A percentile compares a stretch with the other conserved stretches of the same genome.
These are phyloP conservation scores for Cercophora sp. DNA, from an alignment of 495 filamentous ascomycete species.

Conservation along the genomic window DNA sequence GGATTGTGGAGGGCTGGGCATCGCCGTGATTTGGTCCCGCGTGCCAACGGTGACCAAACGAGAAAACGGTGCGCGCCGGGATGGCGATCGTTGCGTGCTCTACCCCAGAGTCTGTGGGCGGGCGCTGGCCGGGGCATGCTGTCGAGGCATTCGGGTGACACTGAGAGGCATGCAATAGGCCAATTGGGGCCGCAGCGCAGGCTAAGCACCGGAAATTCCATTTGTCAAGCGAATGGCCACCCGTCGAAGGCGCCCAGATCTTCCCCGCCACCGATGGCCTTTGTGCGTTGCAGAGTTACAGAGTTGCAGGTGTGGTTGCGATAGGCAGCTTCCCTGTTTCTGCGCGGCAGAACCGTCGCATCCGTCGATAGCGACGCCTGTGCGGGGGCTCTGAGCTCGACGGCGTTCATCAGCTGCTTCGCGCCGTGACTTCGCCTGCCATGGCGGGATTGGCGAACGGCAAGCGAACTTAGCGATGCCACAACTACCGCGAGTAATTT, in stretches of 20 bases:
- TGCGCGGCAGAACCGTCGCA: background rate
- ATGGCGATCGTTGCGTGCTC: too few species aligned
- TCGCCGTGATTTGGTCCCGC: constrained; percentile 2
- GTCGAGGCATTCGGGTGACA: background rate
- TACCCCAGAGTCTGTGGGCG: too few species aligned
- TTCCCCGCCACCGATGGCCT: constrained; percentile 13
- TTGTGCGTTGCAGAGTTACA: background rate
- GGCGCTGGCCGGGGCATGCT: too few species aligned
- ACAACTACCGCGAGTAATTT: too few species aligned
- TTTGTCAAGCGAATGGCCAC: constrained; percentile 16
- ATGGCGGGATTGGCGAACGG: background rate
- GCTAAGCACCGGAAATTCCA: constrained; percentile 12
- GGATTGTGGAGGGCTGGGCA: constrained; percentile 2
- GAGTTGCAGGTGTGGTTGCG: constrained; percentile 1
- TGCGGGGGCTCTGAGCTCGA: background rate
- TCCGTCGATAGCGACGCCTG: background rate
- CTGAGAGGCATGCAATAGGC: background rate
- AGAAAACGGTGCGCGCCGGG: too few species aligned
- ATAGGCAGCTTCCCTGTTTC: constrained; percentile 4
- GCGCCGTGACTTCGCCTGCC: too few species aligned
- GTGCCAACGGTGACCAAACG: background rate
- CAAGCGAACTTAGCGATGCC: background rate
- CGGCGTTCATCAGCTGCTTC: too few species aligned
- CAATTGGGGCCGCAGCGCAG: constrained; percentile 9
- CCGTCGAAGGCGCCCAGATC: constrained; percentile 12